Conservation (phyloP, 2,329 filamentous ascomycete genomes). For the Zymoseptoria brevis region DNA sequence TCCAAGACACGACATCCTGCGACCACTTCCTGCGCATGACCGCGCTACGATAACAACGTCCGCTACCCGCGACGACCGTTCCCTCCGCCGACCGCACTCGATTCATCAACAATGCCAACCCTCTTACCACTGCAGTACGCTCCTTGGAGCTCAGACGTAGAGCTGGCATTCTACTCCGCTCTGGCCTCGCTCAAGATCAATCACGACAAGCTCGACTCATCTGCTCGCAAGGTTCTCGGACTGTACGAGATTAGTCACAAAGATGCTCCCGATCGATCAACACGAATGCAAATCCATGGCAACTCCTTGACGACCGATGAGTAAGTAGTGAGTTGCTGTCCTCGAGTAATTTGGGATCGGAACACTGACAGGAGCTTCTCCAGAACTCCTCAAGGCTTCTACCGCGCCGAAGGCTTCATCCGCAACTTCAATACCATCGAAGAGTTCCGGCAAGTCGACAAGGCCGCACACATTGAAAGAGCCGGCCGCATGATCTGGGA, state of each 20-base stretch:
- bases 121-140: conserved; percentile 59
- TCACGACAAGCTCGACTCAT: conserved; percentile 93
- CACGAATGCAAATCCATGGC: conserved; percentile 82
- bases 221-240: conserved; percentile 75
- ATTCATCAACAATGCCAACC: conserved; percentile 6
- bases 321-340: conserved; percentile 46
- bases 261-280: conserved; percentile 65
- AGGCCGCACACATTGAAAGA: conserved; percentile 65
- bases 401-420: conserved; percentile 85
- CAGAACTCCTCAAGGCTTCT: conserved; percentile 62
- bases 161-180: conserved; percentile 87
- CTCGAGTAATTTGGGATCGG: neutral
- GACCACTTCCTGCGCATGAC: neutral
- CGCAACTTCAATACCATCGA: conserved; percentile 95
- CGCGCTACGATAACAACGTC: neutral
- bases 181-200: conserved; percentile 93
- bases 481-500: conserved; percentile 91
- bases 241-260: conserved; percentile 75
- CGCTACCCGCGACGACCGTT: neutral
- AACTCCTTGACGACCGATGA: conserved; percentile 76
- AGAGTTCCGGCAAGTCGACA: conserved; percentile 80
- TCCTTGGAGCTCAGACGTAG: conserved; percentile 87
- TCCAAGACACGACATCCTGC: neutral
- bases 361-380: neutral
- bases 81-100: neutral